Evolutionary conservation across 495 filamentous ascomycete species (phyloP).

Genomic region (Aspergillus ellipticus): DNA sequence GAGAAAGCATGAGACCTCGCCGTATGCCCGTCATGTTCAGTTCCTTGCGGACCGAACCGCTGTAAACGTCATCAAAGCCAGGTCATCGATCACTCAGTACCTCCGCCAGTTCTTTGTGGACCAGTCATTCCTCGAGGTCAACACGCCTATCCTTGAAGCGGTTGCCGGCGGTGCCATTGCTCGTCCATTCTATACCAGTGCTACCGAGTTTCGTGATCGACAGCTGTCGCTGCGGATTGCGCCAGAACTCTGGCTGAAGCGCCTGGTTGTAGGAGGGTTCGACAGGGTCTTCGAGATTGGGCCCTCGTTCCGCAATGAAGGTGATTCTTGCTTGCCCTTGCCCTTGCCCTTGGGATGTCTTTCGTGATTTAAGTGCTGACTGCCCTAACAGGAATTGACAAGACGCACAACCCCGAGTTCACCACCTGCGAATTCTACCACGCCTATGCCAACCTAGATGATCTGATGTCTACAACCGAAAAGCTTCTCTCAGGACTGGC

Average conservation of each 20-base stretch:
- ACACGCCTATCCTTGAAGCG: constrained; percentile 79
- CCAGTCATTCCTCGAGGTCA: constrained; percentile 75
- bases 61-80: constrained; percentile 65
- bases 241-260: constrained; percentile 93
- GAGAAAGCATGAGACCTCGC: constrained; percentile 60
- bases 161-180: constrained; percentile 79
- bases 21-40: constrained; percentile 71
- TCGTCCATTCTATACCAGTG: constrained; percentile 74
- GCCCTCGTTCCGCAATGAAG: constrained; percentile 90
- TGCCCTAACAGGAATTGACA: constrained; percentile 58
- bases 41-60: constrained; percentile 66
- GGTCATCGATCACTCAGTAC: constrained; percentile 69
- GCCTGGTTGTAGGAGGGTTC: constrained; percentile 86
- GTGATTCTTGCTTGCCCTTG: too few relatives aligned
- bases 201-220: constrained; percentile 66
- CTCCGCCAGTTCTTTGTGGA: constrained; percentile 70
- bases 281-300: constrained; percentile 91
- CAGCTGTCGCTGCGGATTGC: constrained; percentile 77
- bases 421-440: constrained; percentile 96
- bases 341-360: too few relatives aligned
- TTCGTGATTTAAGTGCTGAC: constrained; percentile 7
- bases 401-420: constrained; percentile 95
- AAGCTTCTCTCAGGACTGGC: constrained; percentile 58
- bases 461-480: constrained; percentile 74
- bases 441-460: constrained; percentile 72